Conservation (phyloP, 2,329 filamentous ascomycete species). For the Talaromyces marneffei region DNA sequence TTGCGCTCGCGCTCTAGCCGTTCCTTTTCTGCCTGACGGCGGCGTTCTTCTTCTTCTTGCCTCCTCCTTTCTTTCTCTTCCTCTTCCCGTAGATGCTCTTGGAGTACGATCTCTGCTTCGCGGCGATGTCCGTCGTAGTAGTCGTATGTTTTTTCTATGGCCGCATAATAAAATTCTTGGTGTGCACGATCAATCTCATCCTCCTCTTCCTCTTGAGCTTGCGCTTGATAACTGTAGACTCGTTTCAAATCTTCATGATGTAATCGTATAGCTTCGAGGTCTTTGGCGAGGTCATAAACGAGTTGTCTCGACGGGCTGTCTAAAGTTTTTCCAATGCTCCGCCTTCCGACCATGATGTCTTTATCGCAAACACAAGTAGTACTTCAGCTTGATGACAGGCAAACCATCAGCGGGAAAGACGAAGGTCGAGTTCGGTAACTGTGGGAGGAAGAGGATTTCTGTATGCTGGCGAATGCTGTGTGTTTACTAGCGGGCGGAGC, state of each 20-base stretch:
- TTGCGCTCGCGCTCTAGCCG: constrained; percentile 25
- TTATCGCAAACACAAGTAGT: background rate
- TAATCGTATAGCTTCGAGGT: constrained; percentile 37
- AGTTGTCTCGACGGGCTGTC: constrained; percentile 39
- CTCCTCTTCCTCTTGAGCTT: constrained; percentile 51
- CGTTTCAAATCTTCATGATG: constrained; percentile 40
- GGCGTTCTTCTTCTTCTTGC: constrained; percentile 31
- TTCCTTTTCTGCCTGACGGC: constrained; percentile 25
- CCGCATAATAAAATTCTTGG: constrained; percentile 58
- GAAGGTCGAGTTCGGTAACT: background rate
- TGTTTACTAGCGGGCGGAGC: background rate
- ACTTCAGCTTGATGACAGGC: background rate
- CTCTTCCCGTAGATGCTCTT: constrained; percentile 40
- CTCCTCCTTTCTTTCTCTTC: constrained; percentile 33
- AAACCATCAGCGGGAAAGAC: background rate
- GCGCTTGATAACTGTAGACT: constrained; percentile 39
- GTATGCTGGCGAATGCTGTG: background rate
- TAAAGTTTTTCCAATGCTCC: constrained; percentile 16
- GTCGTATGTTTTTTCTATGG: constrained; percentile 58
- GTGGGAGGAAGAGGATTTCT: background rate
- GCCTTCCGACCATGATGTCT: constrained; percentile 10
- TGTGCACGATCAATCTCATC: constrained; percentile 59
- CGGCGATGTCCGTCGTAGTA: constrained; percentile 61
- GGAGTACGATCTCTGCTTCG: constrained; percentile 50
- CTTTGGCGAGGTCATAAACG: constrained; percentile 35